phyloP scores from a whole-genome alignment of 768 basidiomycete species.

The Amanita fuliginea region DNA sequence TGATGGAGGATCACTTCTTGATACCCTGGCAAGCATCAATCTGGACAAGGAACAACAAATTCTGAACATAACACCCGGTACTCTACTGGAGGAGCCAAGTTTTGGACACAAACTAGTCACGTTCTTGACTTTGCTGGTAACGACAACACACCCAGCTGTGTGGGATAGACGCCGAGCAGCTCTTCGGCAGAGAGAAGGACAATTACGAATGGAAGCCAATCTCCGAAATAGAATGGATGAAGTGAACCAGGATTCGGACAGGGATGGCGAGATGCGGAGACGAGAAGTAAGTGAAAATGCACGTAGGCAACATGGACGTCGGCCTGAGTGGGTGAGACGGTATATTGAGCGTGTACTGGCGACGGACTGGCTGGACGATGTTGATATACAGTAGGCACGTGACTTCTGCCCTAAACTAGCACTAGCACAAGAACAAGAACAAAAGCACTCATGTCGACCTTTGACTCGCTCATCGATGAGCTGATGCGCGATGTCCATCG shows the following conservation, averaged over 20 bases:
- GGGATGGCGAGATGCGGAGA: constrained; percentile 18
- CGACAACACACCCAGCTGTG: constrained; percentile 62
- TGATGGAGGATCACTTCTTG: constrained; percentile 26
- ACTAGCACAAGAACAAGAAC: neutral
- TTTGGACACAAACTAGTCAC: constrained; percentile 37
- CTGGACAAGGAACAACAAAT: constrained; percentile 43
- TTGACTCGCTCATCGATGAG: constrained; percentile 73
- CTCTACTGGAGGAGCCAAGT: constrained; percentile 30
- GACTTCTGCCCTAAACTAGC: neutral
- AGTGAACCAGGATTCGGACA: constrained; percentile 18
- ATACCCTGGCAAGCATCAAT: constrained; percentile 46
- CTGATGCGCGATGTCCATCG: constrained; percentile 79
- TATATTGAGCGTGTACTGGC: constrained; percentile 56
- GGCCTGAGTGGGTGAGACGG: constrained; percentile 49
- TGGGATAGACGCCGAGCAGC: constrained; percentile 57
- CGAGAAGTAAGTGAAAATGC: constrained; percentile 31
- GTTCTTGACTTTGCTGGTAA: constrained; percentile 44
- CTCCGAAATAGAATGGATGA: constrained; percentile 21
- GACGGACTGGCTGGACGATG: constrained; percentile 64
- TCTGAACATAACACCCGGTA: constrained; percentile 22
- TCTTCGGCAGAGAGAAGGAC: constrained; percentile 53
- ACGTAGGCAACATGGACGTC: constrained; percentile 34
- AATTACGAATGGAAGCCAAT: constrained; percentile 55
- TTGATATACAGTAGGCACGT: constrained; percentile 23
- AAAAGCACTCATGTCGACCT: constrained; percentile 52